Conservation (phyloP, 495 filamentous ascomycete species). For the Xylaria cubensis region DNA sequence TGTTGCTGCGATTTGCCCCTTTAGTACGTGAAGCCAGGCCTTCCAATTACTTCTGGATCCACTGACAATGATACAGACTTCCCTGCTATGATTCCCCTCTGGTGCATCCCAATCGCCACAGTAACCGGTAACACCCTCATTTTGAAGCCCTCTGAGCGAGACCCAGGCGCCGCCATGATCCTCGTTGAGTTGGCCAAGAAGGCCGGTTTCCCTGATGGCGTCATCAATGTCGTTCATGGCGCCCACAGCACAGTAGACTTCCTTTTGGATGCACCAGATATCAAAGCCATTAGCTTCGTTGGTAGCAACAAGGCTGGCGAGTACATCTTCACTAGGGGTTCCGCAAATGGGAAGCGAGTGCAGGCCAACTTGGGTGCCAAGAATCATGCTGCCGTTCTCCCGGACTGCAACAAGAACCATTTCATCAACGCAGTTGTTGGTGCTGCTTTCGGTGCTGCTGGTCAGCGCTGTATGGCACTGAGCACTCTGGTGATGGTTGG, state of each 20-base stretch:
- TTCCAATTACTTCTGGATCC: not conserved
- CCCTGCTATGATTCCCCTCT: slow-evolving; percentile 98
- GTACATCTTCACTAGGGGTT: slow-evolving; percentile 91
- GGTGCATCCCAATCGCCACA: slow-evolving; percentile 95
- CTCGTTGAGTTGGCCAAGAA: slow-evolving; percentile 89
- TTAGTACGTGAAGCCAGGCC: slow-evolving; percentile 71
- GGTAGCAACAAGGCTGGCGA: slow-evolving; percentile 96
- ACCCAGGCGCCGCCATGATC: slow-evolving; percentile 98
- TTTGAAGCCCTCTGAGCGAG: slow-evolving; percentile 96
- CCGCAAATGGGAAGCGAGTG: slow-evolving; percentile 89
- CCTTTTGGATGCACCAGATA: slow-evolving; percentile 92
- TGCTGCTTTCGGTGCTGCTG: slow-evolving; percentile 95
- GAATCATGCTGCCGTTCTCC: slow-evolving; percentile 95
- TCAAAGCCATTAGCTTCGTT: slow-evolving; percentile 98
- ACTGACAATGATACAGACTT: slow-evolving; percentile 70
- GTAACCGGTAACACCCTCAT: slow-evolving; percentile 93
- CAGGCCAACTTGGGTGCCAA: slow-evolving; percentile 98
- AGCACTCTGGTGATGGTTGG: slow-evolving; percentile 94
- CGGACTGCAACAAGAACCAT: slow-evolving; percentile 98
- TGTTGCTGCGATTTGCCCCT: slow-evolving; percentile 96
- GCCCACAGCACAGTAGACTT: slow-evolving; percentile 93
- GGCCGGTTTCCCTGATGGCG: slow-evolving; percentile 92
- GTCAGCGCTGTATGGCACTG: slow-evolving; percentile 97
- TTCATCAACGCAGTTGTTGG: slow-evolving; percentile 93
- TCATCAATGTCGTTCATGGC: slow-evolving; percentile 94